phyloP scores from a whole-genome alignment of 768 basidiomycete genomes.

The Russula brevipes region DNA sequence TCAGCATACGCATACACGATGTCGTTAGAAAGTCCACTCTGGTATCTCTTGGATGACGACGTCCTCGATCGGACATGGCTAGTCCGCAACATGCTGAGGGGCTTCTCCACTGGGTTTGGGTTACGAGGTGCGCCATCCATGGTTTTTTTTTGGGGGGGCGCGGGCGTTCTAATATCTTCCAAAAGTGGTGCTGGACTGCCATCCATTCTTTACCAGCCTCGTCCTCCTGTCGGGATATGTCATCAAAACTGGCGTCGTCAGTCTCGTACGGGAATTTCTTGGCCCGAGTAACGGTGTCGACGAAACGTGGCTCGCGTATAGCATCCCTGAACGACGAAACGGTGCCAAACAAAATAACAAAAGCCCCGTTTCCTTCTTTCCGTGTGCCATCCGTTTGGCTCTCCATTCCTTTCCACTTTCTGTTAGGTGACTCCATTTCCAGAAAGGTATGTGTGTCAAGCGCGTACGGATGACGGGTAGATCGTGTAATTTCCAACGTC shows the following conservation, averaged over 20 bases:
- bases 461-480: too few species aligned
- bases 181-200: slow-evolving; percentile 71
- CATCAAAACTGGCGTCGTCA: slow-evolving; percentile 59
- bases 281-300: slow-evolving; percentile 51
- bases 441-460: too few species aligned
- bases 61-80: slow-evolving; percentile 79
- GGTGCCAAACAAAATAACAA: too few species aligned
- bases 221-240: slow-evolving; percentile 72
- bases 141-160: too few species aligned
- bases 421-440: too few species aligned
- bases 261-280: slow-evolving; percentile 61
- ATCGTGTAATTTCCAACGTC: too few species aligned
- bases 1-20: slow-evolving; percentile 29
- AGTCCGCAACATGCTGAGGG: slow-evolving; percentile 75
- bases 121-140: slow-evolving; percentile 52
- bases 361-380: too few species aligned
- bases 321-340: slow-evolving; percentile 45
- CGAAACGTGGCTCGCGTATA: slow-evolving; percentile 78
- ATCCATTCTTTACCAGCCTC: slow-evolving; percentile 67
- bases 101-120: slow-evolving; percentile 84
- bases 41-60: slow-evolving; percentile 64
- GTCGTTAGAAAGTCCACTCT: slow-evolving; percentile 34
- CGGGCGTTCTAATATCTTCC: neutral
- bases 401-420: too few species aligned
- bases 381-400: too few species aligned